phyloP scores from a whole-genome alignment of 225 moss, liverwort and hornwort species.

The Takakia lepidozioides region DNA sequence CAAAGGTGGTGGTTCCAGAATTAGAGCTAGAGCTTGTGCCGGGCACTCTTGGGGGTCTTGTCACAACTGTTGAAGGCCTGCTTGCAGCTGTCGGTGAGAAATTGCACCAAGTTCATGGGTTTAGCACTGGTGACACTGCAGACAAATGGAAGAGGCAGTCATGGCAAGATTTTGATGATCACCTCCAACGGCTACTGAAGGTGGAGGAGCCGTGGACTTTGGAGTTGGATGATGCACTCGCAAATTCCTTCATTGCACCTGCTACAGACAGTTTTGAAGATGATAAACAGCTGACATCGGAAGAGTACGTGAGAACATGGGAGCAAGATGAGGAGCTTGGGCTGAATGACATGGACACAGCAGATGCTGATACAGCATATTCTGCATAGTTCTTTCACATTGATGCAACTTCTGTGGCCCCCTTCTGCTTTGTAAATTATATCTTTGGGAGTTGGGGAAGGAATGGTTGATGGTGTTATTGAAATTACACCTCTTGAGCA shows the following conservation, averaged over 20 bases:
- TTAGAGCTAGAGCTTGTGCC: slow-evolving; percentile 68
- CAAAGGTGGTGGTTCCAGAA: slow-evolving; percentile 64
- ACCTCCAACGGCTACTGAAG: slow-evolving; percentile 59
- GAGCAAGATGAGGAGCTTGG: slow-evolving; percentile 81
- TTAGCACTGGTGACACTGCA: slow-evolving; percentile 77
- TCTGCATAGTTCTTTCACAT: too few relatives aligned
- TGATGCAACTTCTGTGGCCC: too few relatives aligned
- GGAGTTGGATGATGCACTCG: slow-evolving; percentile 68
- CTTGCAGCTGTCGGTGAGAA: slow-evolving; percentile 59
- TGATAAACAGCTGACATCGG: slow-evolving; percentile 53
- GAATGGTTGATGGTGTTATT: too few relatives aligned
- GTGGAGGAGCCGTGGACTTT: slow-evolving; percentile 76
- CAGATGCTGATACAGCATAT: slow-evolving; percentile 56
- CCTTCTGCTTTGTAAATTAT: too few relatives aligned
- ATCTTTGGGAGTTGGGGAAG: too few relatives aligned
- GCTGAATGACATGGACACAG: slow-evolving; percentile 77
- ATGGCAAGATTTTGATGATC: slow-evolving; percentile 69
- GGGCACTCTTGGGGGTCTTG: slow-evolving; percentile 81
- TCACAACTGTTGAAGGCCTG: slow-evolving; percentile 84
- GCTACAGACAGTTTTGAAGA: slow-evolving; percentile 50
- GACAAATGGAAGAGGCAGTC: slow-evolving; percentile 58
- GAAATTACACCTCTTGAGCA: too few relatives aligned
- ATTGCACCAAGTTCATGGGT: slow-evolving; percentile 67
- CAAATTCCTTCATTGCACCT: slow-evolving; percentile 87
- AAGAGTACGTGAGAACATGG: slow-evolving; percentile 62